Evolutionary conservation across 805 yeast species (phyloP), one percentile per base, ranked within the genome.

Genomic region (Wilhelminamyces savonicus): DNA sequence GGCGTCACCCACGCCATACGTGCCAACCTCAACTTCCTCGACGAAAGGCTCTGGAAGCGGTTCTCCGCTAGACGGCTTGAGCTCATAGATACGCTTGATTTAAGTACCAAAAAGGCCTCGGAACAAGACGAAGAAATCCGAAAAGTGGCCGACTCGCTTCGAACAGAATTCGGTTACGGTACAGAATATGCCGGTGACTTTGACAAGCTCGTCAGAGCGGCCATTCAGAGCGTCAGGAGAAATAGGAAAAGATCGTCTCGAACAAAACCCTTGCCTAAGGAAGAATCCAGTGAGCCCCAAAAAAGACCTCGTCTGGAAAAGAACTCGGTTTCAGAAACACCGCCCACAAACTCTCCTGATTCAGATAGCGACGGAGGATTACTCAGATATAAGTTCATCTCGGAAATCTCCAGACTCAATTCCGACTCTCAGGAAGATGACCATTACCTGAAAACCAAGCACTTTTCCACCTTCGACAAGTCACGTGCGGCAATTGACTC

Each of bases 1-100:
- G 79, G 79, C 3, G 65, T 74, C 12, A 76, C 83, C 12, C 72
- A 70, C 43, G 55, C 69, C 6, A 76, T 82, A 11, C 60, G 92
- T 18, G 55, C 61, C 22, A 71, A 74, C 44, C 67, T 92, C 27
- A 72, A 78, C 30, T 92, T 92, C 57, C 66, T 66, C 7, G 96
- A 92, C 52, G 95, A 85, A 37, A 65, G 75, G 24, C 68, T 71
- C 32, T 92, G 98, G 98, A 85, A 84, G 51, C 71, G 76, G 43
- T 90, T 92, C 52, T 81, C 92, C n/a, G 85, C 94, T 2, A 68
- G 97, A 33, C 64, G 98, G 35, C 64, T 92, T 15, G 95, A 87
- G 56, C 66, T 92, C 31, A 92, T 92, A 24, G 97, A 88, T 50
- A 73, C 82, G 14, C 67, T 80, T 37, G 65, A 74, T 28, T 58